Conservation (phyloP, 2,329 filamentous ascomycete genomes). For the Xylariaceae sp. region DNA sequence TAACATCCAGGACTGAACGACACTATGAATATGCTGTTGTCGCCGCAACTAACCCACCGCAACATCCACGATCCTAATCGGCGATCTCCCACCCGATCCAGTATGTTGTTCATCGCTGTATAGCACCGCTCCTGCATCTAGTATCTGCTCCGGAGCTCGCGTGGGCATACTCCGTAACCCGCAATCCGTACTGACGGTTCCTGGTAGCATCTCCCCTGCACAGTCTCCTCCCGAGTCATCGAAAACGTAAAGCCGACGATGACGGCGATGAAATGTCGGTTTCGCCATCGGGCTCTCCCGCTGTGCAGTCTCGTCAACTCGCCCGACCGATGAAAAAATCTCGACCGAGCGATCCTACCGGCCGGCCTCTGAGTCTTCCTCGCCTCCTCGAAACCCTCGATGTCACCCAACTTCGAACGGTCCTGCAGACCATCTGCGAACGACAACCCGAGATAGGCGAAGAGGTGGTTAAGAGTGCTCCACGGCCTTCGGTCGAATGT, state of each 20-base stretch:
- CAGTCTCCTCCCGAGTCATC: constrained; percentile 47
- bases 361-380: constrained; percentile 50
- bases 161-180: neutral
- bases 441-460: constrained; percentile 78
- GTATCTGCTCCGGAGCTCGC: neutral
- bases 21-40: constrained; percentile 59
- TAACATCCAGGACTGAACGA: neutral
- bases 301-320: constrained; percentile 63
- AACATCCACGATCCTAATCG: constrained; percentile 53
- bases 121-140: neutral
- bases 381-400: constrained; percentile 94
- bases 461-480: constrained; percentile 78
- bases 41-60: constrained; percentile 54
- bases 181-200: constrained; percentile 7
- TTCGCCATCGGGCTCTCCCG: constrained; percentile 78
- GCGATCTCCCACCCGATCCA: constrained; percentile 49
- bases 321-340: constrained; percentile 60
- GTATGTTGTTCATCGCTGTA: constrained; percentile 38
- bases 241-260: constrained; percentile 83
- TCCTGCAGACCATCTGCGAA: constrained; percentile 88
- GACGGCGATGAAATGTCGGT: constrained; percentile 88
- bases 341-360: constrained; percentile 58
- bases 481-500: constrained; percentile 76
- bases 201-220: constrained; percentile 45
- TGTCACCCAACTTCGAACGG: constrained; percentile 72